phyloP scores from a whole-genome alignment of 345 rosid genomes.

The Melaleuca quinquenervia region DNA sequence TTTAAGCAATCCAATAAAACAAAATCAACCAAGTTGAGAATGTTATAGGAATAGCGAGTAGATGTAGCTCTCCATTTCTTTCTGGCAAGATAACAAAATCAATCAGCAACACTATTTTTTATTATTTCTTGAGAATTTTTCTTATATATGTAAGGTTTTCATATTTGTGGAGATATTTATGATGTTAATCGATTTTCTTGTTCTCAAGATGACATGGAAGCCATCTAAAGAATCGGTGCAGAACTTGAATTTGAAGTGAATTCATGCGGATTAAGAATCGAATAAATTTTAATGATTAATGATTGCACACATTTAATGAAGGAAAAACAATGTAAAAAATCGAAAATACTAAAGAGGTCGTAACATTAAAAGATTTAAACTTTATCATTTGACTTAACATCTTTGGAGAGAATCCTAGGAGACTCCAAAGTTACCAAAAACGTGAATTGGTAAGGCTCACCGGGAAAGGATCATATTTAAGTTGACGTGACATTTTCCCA shows the following conservation, averaged over 20 bases:
- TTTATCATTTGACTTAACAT: too few species aligned
- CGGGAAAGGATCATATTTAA: not conserved
- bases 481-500: not conserved
- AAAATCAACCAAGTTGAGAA: not conserved
- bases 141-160: not conserved
- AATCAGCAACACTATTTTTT: too few species aligned
- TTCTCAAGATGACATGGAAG: not conserved
- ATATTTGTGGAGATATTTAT: not conserved
- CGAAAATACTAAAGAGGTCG: too few species aligned
- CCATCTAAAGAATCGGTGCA: not conserved
- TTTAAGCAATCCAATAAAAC: too few species aligned
- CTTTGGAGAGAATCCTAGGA: not conserved
- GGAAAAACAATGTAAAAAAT: not conserved
- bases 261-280: not conserved
- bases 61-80: not conserved
- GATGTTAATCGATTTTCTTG: not conserved
- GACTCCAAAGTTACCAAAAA: not conserved
- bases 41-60: not conserved
- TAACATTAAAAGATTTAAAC: too few species aligned
- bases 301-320: too few species aligned
- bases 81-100: not conserved
- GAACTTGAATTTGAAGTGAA: not conserved
- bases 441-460: not conserved
- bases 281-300: too few species aligned
- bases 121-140: not conserved